Base-by-base conservation (phyloP, 1,284 basidiomycete genomes). In the Agroathelia rolfsii region DNA sequence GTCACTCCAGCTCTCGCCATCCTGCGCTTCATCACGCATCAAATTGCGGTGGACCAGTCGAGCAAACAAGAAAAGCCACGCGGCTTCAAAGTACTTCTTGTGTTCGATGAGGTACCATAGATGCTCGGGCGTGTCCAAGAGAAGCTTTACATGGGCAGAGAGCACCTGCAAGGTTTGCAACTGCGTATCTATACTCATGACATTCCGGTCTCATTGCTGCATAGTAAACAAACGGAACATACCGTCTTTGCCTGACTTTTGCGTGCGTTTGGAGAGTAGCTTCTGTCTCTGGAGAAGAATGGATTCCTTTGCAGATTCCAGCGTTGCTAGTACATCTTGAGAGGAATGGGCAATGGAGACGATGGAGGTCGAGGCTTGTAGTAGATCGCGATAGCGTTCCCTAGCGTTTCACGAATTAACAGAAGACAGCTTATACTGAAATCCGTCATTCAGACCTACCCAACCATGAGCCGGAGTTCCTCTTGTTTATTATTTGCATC, bases 381-480 rank as follows among this genome's bases (percentile, higher is more conserved):
- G 64, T 14, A 95, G 69, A 56, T 96, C 92, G 32, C 92, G 79
- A 58, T 96, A 95, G 41, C 90, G 78, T 68, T 94, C 90, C 55
- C 90, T 92, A 56, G 55, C 50, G 70, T 75, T 77, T 68, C 68
- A 58, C 50, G 49, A 48, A 56, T 53, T 44, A 52, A 49, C 57
- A 57, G 55, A 52, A 43, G 32, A 38, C 47, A 24, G 26, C 32
- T 34, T 20, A 30, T 37, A 36, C n/a, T n/a, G n/a, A n/a, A n/a
- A n/a, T n/a, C n/a, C n/a, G n/a, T 22, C 15, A 32, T 15, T 31
- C 28, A 15, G 37, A 77, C 87, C 69, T 58, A 93, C 88, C 88
- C 90, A 54, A 96, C 92, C 90, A 94, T 96, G 17, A 85, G 67
- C 43, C 90, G 68, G 27, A 95, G 69, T 52, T 96, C 92, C 47